Base-by-base conservation (phyloP, 2,329 filamentous ascomycete species). In the Alternaria hordeiaustralica region DNA sequence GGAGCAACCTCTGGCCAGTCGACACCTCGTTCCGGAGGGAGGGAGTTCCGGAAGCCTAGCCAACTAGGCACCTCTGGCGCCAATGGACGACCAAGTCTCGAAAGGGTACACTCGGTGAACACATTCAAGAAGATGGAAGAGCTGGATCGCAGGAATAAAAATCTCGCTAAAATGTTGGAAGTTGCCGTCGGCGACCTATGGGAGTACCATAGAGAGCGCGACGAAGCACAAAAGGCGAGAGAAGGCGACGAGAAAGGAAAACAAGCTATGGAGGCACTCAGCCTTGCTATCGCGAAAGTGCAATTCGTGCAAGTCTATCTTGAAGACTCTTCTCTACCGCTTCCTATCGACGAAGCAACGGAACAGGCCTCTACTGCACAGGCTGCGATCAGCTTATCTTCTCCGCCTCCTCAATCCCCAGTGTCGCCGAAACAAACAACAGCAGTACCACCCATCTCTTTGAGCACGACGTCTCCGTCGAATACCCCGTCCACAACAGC, bases 111-210 rank as follows among this genome's bases (percentile, higher is more conserved):
- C 10, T 78, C 77, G 11, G 50, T 58, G 41, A 73, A 75, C 47
- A 64, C 71, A 2, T 36, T 75, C 9, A 71, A 66, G 59, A 80
- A 73, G 58, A 69, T 80, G n/a, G 74, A 74, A 57, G 71, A 67
- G 6, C 80, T 93, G 65, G 89, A 93, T 71, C 82, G 80, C 55
- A 86, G 92, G 50, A 94, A 93, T 70, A 85, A 84, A 67, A 86
- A 88, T 63, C 79, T 95, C 18, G 89, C 90, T 1, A 81, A 83
- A 28, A 88, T 94, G 85, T 85, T 95, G 10, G 88, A 90, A 57
- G 87, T 88, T 65, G 88, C 89, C 1, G 85, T 93, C 21, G 80
- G 84, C 2, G 87, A 87, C 51, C 84, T 95, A 2, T 89, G 88
- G 81, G 82, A 85, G 2, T 81, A 89, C 54, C 88, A 89, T 41